Evolutionary conservation across 2,329 filamentous ascomycete genomes (phyloP).

Genomic region (Malbranchea cinnamomea): DNA sequence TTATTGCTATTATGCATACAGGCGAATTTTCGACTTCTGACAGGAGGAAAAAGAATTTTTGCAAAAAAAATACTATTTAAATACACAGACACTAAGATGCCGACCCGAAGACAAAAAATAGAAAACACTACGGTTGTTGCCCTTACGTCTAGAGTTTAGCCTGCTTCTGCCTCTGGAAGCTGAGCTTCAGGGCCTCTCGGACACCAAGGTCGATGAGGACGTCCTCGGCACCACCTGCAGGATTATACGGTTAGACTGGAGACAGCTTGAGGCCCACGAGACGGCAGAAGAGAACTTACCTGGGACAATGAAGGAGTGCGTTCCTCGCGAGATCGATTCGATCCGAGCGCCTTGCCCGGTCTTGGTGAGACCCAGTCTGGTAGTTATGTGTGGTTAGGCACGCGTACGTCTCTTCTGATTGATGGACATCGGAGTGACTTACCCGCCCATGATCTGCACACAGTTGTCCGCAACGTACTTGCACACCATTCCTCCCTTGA

Average conservation of each 20-base stretch:
- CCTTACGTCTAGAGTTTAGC: too few species aligned
- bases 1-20: too few species aligned
- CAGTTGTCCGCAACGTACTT: slow-evolving; percentile 7
- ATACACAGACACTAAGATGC: too few species aligned
- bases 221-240: slow-evolving; percentile 9
- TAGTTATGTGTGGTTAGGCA: slow-evolving; percentile 1
- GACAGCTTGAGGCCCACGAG: background rate
- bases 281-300: slow-evolving; percentile 1
- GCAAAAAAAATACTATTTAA: too few species aligned
- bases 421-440: background rate
- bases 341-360: slow-evolving; percentile 8
- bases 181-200: slow-evolving; percentile 7
- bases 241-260: background rate
- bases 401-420: background rate
- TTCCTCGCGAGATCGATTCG: slow-evolving; percentile 7
- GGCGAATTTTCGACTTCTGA: too few species aligned
- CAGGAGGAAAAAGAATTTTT: too few species aligned
- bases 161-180: too few species aligned
- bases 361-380: slow-evolving; percentile 7
- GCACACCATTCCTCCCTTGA: slow-evolving; percentile 38
- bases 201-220: slow-evolving; percentile 9
- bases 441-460: slow-evolving; percentile 9
- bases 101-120: too few species aligned
- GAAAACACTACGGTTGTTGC: too few species aligned
- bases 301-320: slow-evolving; percentile 7